phyloP scores from a whole-genome alignment of 2,329 filamentous ascomycete species.

The Eutypa lata region DNA sequence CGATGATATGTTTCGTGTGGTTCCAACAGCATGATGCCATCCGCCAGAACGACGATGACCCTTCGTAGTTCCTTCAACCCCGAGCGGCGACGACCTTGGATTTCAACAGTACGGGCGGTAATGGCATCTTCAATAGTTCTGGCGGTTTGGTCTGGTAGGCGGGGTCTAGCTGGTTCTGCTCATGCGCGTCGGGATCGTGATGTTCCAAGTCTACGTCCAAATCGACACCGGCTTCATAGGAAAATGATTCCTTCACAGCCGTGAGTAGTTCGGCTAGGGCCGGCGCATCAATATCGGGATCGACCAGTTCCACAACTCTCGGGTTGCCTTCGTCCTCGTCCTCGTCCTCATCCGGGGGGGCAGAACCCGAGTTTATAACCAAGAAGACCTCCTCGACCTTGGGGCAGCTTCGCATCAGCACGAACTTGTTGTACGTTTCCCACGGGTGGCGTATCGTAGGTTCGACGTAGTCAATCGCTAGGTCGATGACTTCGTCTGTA shows the following conservation, averaged over 20 bases:
- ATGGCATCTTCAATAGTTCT: not conserved
- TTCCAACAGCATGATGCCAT: not conserved
- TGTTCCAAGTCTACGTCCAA: slow-evolving; percentile 20
- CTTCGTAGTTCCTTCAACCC: not conserved
- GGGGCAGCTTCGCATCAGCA: slow-evolving; percentile 40
- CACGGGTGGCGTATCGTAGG: slow-evolving; percentile 42
- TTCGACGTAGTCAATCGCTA: slow-evolving; percentile 46
- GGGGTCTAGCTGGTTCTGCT: slow-evolving; percentile 9
- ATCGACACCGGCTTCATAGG: slow-evolving; percentile 25
- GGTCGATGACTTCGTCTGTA: slow-evolving; percentile 32
- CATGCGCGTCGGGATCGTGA: slow-evolving; percentile 15
- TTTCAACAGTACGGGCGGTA: slow-evolving; percentile 27
- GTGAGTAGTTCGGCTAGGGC: slow-evolving; percentile 21
- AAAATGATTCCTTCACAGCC: slow-evolving; percentile 26
- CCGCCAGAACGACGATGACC: not conserved
- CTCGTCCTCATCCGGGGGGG: slow-evolving; percentile 5
- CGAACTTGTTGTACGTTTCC: slow-evolving; percentile 50
- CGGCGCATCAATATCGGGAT: slow-evolving; percentile 18
- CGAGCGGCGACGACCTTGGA: slow-evolving; percentile 15
- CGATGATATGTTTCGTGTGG: too few species aligned
- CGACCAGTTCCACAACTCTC: slow-evolving; percentile 9
- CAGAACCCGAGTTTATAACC: slow-evolving; percentile 22
- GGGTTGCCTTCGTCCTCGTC: slow-evolving; percentile 11
- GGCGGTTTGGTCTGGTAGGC: not conserved
- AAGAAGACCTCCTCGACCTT: slow-evolving; percentile 35